Evolutionary conservation across 495 filamentous ascomycete genomes (phyloP), one percentile per base, ranked within the genome.

Genomic region (Penicillium tannophilum): DNA sequence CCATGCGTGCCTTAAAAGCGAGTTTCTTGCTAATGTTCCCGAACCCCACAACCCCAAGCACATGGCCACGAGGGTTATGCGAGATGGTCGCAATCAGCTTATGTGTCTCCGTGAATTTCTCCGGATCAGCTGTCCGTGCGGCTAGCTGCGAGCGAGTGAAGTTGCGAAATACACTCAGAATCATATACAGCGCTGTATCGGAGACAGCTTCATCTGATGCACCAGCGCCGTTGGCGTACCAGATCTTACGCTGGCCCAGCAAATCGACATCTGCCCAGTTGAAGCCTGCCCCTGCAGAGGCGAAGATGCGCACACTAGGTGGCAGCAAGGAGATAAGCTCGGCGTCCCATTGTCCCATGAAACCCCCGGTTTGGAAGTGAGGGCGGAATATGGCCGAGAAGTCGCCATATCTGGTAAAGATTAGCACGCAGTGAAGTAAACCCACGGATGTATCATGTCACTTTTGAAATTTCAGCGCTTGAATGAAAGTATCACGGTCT

Each of bases 241-340:
- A 74, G 45, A 88, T 83, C 41, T 82, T 82, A 16, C 30, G 54
- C 23, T 69, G 54, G 60, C 56, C 87, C 58, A 90, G 63, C 11
- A 82, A 59, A 63, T 84, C 76, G n/a, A 83, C 84, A 62, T 91
- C 87, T 16, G 84, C 87, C 86, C 87, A 89, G 69, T 90, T 86
- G 58, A 84, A 90, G 14, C 86, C 87, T 3, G 88, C 84, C 6
- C 86, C 88, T 8, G 88, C 86, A 45, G 82, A 85, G 16, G 87
- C 86, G 69, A 87, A 89, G 8, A 90, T 83, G 63, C 79, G 83
- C 57, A 87, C 82, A 28, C 79, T 82, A 19, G 75, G 54, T 2
- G 88, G 88, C n/a, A 91, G 75, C 19, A 87, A 65, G 6, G 72
- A 63, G 39, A 91, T 86, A 24, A 90, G 71, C 65, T 90, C 87